A percentile compares a stretch with the other conserved stretches of the same genome.
These are phyloP conservation scores for Lyophyllum decastes DNA, from an alignment of 768 basidiomycete species.

Conservation along the genomic window DNA sequence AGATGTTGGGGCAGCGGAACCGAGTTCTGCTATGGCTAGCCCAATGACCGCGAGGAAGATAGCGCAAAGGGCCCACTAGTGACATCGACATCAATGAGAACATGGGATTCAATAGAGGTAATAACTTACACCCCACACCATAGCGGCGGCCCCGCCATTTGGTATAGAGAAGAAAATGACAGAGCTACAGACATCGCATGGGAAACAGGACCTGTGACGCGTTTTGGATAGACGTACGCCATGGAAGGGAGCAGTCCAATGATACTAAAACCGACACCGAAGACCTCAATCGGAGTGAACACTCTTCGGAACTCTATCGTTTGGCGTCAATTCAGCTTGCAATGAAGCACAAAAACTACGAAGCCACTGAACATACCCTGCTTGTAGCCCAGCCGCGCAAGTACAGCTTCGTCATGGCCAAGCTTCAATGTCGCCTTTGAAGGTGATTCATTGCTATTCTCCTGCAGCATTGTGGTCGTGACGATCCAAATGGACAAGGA, in stretches of 20 bases:
- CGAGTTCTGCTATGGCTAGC: conserved; percentile 70
- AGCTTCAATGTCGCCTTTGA: not conserved
- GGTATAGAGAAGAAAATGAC: conserved; percentile 57
- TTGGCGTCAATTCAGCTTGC: not conserved
- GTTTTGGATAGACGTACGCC: conserved; percentile 31
- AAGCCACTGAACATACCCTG: conserved; percentile 12
- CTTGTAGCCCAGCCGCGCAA: conserved; percentile 22
- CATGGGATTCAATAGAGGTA: not conserved
- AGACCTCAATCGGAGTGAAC: conserved; percentile 61
- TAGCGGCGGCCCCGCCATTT: conserved; percentile 66
- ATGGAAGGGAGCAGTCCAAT: conserved; percentile 69
- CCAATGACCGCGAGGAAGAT: conserved; percentile 65
- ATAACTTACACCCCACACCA: conserved; percentile 70
- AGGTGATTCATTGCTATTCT: conserved; percentile 3
- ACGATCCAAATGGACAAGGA: not conserved
- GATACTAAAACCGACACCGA: conserved; percentile 70
- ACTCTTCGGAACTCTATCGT: conserved; percentile 50
- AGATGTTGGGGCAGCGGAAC: conserved; percentile 76
- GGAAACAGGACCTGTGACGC: too few relatives aligned
- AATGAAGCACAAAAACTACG: not conserved
- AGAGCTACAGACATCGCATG: conserved; percentile 22
- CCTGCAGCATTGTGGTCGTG: conserved; percentile 11
- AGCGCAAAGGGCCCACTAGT: conserved; percentile 65
- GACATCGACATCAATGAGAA: not conserved
- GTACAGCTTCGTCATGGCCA: conserved; percentile 18